Base-by-base conservation (phyloP, 768 basidiomycete genomes). In the Coprinopsis marcescibilis region DNA sequence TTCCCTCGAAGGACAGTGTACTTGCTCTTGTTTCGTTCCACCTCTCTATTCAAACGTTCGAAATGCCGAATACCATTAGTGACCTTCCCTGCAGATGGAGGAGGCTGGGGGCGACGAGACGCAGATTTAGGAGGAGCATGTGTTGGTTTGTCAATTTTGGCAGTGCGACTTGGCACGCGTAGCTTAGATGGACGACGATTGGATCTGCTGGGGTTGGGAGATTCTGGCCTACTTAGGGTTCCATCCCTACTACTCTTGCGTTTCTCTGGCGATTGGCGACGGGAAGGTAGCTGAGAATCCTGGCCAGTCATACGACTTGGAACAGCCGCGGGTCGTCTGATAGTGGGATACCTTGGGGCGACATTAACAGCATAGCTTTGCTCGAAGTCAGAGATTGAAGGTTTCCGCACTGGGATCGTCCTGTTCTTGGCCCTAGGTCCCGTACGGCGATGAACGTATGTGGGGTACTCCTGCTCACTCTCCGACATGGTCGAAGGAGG, bases 351-450 rank as follows among this genome's bases (percentile, higher is more conserved):
- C 53, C 78, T 75, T 2, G 90, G 85, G 1, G 89, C 91, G 48
- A 92, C 82, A 58, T 93, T 93, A n/a, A 84, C 88, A 3, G 92
- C 91, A 65, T 94, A 95, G 38, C 92, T 81, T 46, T 86, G 80
- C 65, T 95, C 93, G 45, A 90, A 90, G 59, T 95, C 93, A 4
- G 92, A 94, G 8, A 73, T 71, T 7, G 84, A 83, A 30, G 78
- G 65, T 52, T 80, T 80, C 58, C 70, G 75, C 12, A 30, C 72
- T 75, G 55, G 78, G 48, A 25, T 34, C 32, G 23, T 11, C 35
- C 39, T 25, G 33, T 43, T 37, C 77, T 72, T 26, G 69, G n/a
- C n/a, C n/a, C 70, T 53, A 29, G 80, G 74, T 15, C 67, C 45
- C 4, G 70, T 58, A 14, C 73, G 75, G 46, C 62, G 62, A 29